Conservation (phyloP, 257 asterid genomes). For the Przewalskia tangutica region DNA sequence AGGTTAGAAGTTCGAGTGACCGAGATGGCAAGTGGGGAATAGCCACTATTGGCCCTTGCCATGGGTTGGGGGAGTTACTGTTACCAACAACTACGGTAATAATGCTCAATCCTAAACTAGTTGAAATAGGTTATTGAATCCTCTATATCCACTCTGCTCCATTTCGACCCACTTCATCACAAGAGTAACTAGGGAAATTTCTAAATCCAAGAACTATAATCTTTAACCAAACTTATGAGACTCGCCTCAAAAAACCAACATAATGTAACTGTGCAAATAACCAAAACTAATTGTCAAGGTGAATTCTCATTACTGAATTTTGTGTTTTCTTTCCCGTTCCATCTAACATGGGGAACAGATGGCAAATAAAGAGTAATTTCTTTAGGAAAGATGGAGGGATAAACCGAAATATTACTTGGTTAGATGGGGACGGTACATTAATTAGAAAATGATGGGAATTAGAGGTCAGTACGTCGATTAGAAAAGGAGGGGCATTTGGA, state of each 20-base stretch:
- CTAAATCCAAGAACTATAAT: neutral
- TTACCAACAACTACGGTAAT: neutral
- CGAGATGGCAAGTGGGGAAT: neutral
- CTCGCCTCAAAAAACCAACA: neutral
- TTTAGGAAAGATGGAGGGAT: neutral
- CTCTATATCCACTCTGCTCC: neutral
- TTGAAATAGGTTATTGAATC: neutral
- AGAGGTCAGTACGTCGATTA: neutral
- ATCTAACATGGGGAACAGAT: neutral
- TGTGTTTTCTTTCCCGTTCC: neutral
- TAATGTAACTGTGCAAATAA: neutral
- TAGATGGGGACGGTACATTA: neutral
- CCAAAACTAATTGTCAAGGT: neutral
- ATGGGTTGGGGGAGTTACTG: neutral
- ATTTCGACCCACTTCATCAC: neutral
- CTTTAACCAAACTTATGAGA: neutral
- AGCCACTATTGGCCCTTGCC: neutral
- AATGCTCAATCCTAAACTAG: neutral
- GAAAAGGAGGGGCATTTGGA: neutral
- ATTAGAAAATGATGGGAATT: neutral
- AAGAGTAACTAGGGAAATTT: neutral
- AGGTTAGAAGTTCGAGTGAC: neutral
- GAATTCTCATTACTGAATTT: neutral
- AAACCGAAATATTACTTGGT: neutral
- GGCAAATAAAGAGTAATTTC: neutral